Percentiles rank a stretch among this genome's conserved stretches.
Evolutionary conservation across 768 basidiomycete species (phyloP).

Genomic region (Clitopilus hobsonii): DNA sequence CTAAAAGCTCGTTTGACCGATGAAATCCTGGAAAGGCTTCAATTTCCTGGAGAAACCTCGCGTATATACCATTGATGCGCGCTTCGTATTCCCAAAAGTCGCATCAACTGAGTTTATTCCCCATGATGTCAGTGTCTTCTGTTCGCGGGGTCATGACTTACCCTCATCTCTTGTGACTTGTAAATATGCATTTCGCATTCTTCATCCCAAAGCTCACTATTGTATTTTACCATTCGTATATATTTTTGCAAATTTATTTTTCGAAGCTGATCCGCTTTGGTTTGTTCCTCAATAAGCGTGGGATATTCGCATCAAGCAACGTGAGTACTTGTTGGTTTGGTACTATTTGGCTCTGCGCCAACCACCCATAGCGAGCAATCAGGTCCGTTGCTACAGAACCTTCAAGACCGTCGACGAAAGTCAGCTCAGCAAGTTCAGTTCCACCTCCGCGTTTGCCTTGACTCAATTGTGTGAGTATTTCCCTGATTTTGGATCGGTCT

Average conservation of each 20-base stretch:
- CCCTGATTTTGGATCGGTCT: conserved; percentile 2
- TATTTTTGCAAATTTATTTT: background rate
- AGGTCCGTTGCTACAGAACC: conserved; percentile 40
- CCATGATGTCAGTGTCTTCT: background rate
- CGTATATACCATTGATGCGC: background rate
- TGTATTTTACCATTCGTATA: background rate
- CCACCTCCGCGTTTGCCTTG: conserved; percentile 14
- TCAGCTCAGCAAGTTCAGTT: conserved; percentile 23
- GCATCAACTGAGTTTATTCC: background rate
- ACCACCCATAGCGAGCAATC: conserved; percentile 32
- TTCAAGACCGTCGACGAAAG: conserved; percentile 36
- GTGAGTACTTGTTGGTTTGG: conserved; percentile 25
- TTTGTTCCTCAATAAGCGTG: conserved; percentile 8
- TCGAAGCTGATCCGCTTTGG: background rate
- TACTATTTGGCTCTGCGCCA: conserved; percentile 30
- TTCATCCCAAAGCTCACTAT: background rate
- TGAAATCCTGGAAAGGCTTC: background rate
- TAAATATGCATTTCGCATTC: background rate
- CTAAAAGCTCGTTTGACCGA: conserved; percentile 10
- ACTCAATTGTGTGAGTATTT: conserved; percentile 12
- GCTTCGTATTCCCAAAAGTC: background rate
- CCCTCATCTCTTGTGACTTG: background rate
- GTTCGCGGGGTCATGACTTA: background rate
- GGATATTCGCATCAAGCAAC: conserved; percentile 14
- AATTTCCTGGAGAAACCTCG: background rate